Percentiles rank a stretch among this genome's conserved stretches.
Evolutionary conservation across 1,139 yeast genomes (phyloP).

Genomic region (Tardiomyces blankii): DNA sequence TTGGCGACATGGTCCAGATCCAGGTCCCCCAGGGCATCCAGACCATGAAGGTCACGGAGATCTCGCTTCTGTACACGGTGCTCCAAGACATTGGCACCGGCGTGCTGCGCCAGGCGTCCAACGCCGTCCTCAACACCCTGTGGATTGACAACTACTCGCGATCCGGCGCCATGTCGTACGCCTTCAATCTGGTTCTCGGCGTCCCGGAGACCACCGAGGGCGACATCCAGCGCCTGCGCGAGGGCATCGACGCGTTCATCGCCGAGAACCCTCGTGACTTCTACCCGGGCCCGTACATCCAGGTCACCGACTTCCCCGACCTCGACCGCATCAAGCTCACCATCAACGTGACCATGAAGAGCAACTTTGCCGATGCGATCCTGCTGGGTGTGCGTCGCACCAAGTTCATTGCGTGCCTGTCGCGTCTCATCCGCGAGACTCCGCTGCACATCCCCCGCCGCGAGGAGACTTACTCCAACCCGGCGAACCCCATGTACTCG

Average conservation of each 20-base stretch:
- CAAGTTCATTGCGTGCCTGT: conserved; percentile 21
- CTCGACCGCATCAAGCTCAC: conserved; percentile 24
- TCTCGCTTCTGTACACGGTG: conserved; percentile 29
- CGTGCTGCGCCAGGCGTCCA: conserved; percentile 29
- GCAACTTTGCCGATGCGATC: conserved; percentile 26
- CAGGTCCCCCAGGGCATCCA: conserved; percentile 8
- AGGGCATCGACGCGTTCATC: conserved; percentile 22
- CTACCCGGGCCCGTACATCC: conserved; percentile 23
- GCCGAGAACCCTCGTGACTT: conserved; percentile 27
- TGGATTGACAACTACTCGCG: conserved; percentile 31
- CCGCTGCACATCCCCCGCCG: conserved; percentile 27
- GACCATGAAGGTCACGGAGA: conserved; percentile 23
- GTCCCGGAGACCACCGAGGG: conserved; percentile 29
- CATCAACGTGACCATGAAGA: conserved; percentile 21
- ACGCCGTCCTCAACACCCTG: conserved; percentile 26
- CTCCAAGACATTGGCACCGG: conserved; percentile 22
- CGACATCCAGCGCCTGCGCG: conserved; percentile 24
- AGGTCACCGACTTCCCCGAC: conserved; percentile 25
- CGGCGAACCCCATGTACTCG: conserved; percentile 23
- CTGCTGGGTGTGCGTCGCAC: conserved; percentile 23
- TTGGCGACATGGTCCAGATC: conserved; percentile 31
- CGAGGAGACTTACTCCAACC: conserved; percentile 24
- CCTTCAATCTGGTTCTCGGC: conserved; percentile 21
- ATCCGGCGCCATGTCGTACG: conserved; percentile 25
- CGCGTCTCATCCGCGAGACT: conserved; percentile 22